Evolutionary conservation across 1,284 basidiomycete species (phyloP), one percentile per base, ranked within the genome.

Genomic region (Cutaneotrichosporon cutaneum): DNA sequence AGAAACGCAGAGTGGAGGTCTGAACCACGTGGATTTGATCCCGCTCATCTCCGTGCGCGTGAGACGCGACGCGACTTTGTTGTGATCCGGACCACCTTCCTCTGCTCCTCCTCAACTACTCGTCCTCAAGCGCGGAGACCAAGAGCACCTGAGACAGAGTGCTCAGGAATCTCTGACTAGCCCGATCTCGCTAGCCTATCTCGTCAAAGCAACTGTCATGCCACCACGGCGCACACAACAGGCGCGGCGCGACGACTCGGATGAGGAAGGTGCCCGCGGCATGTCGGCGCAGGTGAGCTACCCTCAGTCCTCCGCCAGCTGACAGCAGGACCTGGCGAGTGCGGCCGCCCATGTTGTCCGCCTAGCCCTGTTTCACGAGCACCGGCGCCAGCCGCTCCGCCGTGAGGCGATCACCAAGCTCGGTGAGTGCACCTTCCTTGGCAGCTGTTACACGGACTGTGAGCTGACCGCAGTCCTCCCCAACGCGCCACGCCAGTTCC

Each of bases 291-390:
- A 54, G 52, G 52, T 54, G 13, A 42, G 52, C 52, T 51, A 36
- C 3, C 5, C 3, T 13, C 16, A 4, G 7, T 14, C 21, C 11
- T 4, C 10, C 13, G 21, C 32, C n/a, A 30, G 32, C 63, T 64
- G 54, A 64, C 57, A 2, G 21, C 58, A 78, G 77, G 71, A 73
- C 9, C 65, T 74, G 50, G 56, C 68, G 30, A 56, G 58, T 8
- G 65, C 65, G 30, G 75, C 74, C 2, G 67, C 68, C 1, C 65
- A 75, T 50, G 45, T 79, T 9, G 74, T 76, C 27, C 67, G 76
- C 42, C 63, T 74, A 21, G 75, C 77, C 0, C 60, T 80, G 26
- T 78, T 77, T 57, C 66, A 67, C 30, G 76, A 79, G 64, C 75
- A 78, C 58, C 70, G 68, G 32, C 67, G 69, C 36, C 63, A 62